phyloP scores from a whole-genome alignment of 169 alveolate genomes.

The Toxoplasma gondii region DNA sequence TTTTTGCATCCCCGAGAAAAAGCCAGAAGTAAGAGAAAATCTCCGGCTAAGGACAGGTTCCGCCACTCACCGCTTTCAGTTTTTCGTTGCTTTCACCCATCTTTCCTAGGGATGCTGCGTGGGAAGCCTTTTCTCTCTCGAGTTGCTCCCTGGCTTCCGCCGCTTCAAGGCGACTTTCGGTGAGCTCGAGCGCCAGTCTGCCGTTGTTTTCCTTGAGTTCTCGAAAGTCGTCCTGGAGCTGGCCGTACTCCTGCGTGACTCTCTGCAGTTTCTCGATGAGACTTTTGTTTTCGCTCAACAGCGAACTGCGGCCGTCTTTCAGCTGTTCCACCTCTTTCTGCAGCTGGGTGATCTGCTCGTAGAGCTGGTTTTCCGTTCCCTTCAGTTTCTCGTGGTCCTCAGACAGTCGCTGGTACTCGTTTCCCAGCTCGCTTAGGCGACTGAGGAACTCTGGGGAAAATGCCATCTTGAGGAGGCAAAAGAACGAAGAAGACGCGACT shows the following conservation, averaged over 20 bases:
- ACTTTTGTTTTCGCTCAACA: not conserved
- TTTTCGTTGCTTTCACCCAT: not conserved
- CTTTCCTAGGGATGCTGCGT: not conserved
- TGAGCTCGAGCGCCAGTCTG: not conserved
- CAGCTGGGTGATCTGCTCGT: not conserved
- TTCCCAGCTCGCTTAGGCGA: slow-evolving; percentile 30
- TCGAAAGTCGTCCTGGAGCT: not conserved
- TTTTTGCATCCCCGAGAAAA: no score
- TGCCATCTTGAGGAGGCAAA: slow-evolving; percentile 8
- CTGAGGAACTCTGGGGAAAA: slow-evolving; percentile 26
- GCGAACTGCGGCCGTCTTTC: not conserved
- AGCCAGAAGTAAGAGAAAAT: no score
- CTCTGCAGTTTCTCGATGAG: slow-evolving; percentile 31
- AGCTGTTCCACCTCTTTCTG: not conserved
- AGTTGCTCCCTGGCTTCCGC: not conserved
- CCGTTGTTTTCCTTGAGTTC: not conserved
- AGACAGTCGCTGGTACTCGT: slow-evolving; percentile 37
- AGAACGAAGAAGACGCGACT: not conserved
- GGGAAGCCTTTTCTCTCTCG: not conserved
- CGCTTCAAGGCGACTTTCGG: not conserved
- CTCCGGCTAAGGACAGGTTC: not conserved
- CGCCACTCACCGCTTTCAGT: slow-evolving; percentile 2
- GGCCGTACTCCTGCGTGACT: not conserved
- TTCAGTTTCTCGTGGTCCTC: slow-evolving; percentile 29
- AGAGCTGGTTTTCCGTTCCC: not conserved